These are phyloP conservation scores for Tuber aestivum DNA, from an alignment of 495 filamentous ascomycete genomes.

Conservation along the genomic window DNA sequence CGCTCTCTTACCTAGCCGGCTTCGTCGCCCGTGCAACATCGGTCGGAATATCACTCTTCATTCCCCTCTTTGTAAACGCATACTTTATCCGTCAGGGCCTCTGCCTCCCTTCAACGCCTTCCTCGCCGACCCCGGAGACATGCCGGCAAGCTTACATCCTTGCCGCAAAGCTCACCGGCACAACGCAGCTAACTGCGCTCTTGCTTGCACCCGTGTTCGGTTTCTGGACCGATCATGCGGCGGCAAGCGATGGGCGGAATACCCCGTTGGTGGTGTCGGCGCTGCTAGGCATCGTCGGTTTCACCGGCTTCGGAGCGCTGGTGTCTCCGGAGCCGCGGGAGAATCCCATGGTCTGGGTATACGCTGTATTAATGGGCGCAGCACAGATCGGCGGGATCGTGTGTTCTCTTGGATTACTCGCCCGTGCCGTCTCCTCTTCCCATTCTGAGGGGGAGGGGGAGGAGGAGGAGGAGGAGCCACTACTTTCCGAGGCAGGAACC, in stretches of 20 bases:
- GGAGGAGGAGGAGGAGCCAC: conserved; percentile 20
- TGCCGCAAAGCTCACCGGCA: conserved; percentile 75
- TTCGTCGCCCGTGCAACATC: conserved; percentile 96
- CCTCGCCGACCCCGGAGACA: conserved; percentile 62
- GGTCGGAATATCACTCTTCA: conserved; percentile 87
- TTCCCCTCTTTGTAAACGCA: conserved; percentile 83
- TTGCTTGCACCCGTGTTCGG: conserved; percentile 82
- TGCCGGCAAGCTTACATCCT: conserved; percentile 81
- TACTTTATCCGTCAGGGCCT: conserved; percentile 78
- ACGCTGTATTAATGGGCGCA: conserved; percentile 72
- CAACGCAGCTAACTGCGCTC: conserved; percentile 78
- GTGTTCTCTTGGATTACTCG: conserved; percentile 78
- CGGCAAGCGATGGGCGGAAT: conserved; percentile 56
- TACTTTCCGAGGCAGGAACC: conserved; percentile 31
- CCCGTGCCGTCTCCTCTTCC: conserved; percentile 62
- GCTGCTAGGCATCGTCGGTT: conserved; percentile 66
- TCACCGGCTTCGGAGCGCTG: conserved; percentile 63
- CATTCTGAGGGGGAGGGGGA: conserved; percentile 47
- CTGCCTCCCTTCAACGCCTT: conserved; percentile 58
- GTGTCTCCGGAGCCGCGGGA: conserved; percentile 70
- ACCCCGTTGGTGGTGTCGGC: conserved; percentile 67
- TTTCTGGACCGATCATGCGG: conserved; percentile 58
- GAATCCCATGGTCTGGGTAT: conserved; percentile 61
- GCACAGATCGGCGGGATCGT: conserved; percentile 95
- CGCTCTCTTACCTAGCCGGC: conserved; percentile 82